Evolutionary conservation across 345 rosid species (phyloP).

Genomic region (Gossypium longicalyx): DNA sequence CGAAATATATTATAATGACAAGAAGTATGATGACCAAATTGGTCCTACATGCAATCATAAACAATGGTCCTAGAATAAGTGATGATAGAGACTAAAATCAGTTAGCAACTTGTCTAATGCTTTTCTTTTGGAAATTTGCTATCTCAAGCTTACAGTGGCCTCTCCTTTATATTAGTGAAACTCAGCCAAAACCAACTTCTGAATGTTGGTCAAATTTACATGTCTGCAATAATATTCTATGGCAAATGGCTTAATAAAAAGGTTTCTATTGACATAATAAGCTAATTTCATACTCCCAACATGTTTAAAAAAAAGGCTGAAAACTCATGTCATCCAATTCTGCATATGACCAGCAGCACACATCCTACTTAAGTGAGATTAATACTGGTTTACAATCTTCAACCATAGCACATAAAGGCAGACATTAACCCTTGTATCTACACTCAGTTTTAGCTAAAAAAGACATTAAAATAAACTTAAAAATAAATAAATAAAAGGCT

Average conservation of each 20-base stretch:
- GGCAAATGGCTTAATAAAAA: background rate
- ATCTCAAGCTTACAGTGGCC: background rate
- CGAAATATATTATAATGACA: background rate
- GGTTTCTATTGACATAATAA: background rate
- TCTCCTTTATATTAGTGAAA: conserved; percentile 5
- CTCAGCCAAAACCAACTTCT: background rate
- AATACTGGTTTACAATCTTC: background rate
- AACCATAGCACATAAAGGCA: background rate
- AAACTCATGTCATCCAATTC: background rate
- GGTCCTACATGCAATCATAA: background rate
- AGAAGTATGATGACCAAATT: background rate
- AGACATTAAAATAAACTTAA: background rate
- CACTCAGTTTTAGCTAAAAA: background rate
- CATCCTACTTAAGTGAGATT: background rate
- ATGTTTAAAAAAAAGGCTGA: background rate
- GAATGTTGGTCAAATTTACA: background rate
- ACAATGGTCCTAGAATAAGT: background rate
- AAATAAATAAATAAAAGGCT: background rate
- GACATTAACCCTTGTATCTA: background rate
- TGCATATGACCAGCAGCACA: background rate
- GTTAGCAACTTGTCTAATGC: background rate
- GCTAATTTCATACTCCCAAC: background rate
- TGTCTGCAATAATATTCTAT: background rate
- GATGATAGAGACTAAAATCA: background rate
- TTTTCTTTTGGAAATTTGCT: background rate